Evolutionary conservation across 2,329 filamentous ascomycete species (phyloP).

Genomic region (Fusarium robinianum): DNA sequence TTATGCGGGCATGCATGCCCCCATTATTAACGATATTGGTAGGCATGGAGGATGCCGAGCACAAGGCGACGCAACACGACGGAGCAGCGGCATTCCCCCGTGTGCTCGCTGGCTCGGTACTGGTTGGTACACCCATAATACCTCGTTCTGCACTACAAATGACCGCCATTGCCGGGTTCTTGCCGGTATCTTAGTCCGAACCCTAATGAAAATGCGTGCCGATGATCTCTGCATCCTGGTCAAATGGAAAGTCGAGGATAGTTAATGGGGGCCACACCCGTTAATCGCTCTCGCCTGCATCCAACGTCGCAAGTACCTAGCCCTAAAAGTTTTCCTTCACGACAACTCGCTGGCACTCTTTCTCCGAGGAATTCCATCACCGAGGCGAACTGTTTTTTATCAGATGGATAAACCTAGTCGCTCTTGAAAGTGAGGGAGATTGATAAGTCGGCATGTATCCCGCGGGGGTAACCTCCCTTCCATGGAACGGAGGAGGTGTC

Average conservation of each 20-base stretch:
- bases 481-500: slow-evolving; percentile 1
- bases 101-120: slow-evolving; percentile 5
- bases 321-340: no score
- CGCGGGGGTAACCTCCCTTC: not conserved
- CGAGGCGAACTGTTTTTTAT: slow-evolving; percentile 8
- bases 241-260: slow-evolving; percentile 26
- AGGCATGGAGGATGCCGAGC: no score
- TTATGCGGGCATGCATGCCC: slow-evolving; percentile 9
- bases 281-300: slow-evolving; percentile 1
- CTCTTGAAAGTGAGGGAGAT: slow-evolving; percentile 12
- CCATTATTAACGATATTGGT: slow-evolving; percentile 26
- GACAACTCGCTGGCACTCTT: slow-evolving; percentile 13
- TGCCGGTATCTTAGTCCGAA: slow-evolving; percentile 18
- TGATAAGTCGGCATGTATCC: slow-evolving; percentile 19
- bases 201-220: slow-evolving; percentile 10
- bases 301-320: no score
- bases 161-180: not conserved
- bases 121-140: not conserved
- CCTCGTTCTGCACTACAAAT: not conserved
- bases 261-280: slow-evolving; percentile 13
- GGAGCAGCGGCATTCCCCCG: slow-evolving; percentile 11
- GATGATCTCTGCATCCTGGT: slow-evolving; percentile 22
- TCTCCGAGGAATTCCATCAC: slow-evolving; percentile 7
- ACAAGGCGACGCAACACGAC: slow-evolving; percentile 16
- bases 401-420: slow-evolving; percentile 24